These are phyloP conservation scores for Sporodiniella umbellata DNA, from an alignment of 371 early-diverging fungal species.

Conservation along the genomic window DNA sequence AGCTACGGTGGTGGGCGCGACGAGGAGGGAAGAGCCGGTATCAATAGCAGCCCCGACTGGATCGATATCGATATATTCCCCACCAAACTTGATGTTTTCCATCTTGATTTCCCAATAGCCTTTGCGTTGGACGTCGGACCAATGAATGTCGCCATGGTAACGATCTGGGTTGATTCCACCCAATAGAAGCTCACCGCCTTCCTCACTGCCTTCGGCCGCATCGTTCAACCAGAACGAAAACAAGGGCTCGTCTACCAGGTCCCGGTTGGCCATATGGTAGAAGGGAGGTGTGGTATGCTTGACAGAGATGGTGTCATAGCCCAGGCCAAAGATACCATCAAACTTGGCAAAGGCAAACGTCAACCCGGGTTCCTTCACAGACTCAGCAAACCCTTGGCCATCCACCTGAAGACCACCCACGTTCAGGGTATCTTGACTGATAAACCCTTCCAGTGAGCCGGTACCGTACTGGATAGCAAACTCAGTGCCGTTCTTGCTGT, in stretches of 20 bases:
- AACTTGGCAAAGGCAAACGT: slow-evolving; percentile 86
- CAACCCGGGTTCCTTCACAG: slow-evolving; percentile 86
- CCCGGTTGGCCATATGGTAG: slow-evolving; percentile 80
- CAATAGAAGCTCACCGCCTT: slow-evolving; percentile 83
- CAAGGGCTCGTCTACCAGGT: slow-evolving; percentile 70
- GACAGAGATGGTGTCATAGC: slow-evolving; percentile 87
- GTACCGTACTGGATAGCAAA: slow-evolving; percentile 89
- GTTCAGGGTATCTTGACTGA: slow-evolving; percentile 70
- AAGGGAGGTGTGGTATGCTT: slow-evolving; percentile 85
- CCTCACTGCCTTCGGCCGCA: slow-evolving; percentile 35
- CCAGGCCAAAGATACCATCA: slow-evolving; percentile 92
- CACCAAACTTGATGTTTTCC: slow-evolving; percentile 70
- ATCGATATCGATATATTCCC: slow-evolving; percentile 54
- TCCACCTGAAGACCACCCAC: slow-evolving; percentile 67
- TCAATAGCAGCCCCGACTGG: slow-evolving; percentile 77
- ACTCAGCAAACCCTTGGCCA: slow-evolving; percentile 85
- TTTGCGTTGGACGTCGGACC: slow-evolving; percentile 81
- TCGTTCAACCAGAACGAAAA: slow-evolving; percentile 82
- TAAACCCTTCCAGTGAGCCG: slow-evolving; percentile 88
- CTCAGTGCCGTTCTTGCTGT: slow-evolving; percentile 79
- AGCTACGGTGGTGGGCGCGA: slow-evolving; percentile 74
- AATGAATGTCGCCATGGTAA: slow-evolving; percentile 72
- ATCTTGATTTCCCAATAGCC: slow-evolving; percentile 95
- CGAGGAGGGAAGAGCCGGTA: slow-evolving; percentile 83
- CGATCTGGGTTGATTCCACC: slow-evolving; percentile 76